Base-by-base conservation (phyloP, 345 rosid species). In the Salix udensis region DNA sequence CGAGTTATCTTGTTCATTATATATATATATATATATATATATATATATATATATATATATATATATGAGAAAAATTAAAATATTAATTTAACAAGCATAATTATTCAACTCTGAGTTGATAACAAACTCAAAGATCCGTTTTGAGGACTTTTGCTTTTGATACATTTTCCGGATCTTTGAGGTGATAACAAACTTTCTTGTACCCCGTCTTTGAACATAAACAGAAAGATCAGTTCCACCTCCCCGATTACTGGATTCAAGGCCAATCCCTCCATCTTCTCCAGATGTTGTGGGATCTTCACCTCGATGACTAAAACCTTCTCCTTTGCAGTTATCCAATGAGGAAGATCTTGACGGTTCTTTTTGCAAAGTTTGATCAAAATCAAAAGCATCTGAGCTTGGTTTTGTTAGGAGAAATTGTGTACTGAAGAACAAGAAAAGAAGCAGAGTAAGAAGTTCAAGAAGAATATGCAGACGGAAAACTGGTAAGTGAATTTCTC, bases 201-300 rank as follows among this genome's bases (percentile, higher is more conserved):
- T 73, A 79, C 81, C 81, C 74, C 86, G 97, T 80, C 86, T 84
- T 79, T 85, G 91, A 48, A 64, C 75, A 34, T 86, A 70, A 74
- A 76, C 80, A 30, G 91, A 78, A 86, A 69, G 68, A 74, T 75
- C 84, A 65, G 76, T 82, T 36, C 65, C 13, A 36, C 74, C 68
- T 72, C 76, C 78, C 74, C 50, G 79, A 80, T 86, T 77, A 16
- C 70, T 78, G 76, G 82, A 80, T 67, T 81, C 84, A 72, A 72
- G 65, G 55, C 88, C 87, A 77, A 50, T 55, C 74, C 82, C 87
- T 60, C 86, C 83, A 83, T 86, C 87, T 84, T 80, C 94, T 72
- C 97, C 94, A 31, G 97, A 94, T 55, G 97, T 94, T 18, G 97
- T 81, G 28, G 95, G 92, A 83, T 87, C 88, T 75, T 91, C 91